Percentiles rank a stretch among this genome's conserved stretches.
Conservation (phyloP, 139 green algal genomes). For the Marvania coccoides region DNA sequence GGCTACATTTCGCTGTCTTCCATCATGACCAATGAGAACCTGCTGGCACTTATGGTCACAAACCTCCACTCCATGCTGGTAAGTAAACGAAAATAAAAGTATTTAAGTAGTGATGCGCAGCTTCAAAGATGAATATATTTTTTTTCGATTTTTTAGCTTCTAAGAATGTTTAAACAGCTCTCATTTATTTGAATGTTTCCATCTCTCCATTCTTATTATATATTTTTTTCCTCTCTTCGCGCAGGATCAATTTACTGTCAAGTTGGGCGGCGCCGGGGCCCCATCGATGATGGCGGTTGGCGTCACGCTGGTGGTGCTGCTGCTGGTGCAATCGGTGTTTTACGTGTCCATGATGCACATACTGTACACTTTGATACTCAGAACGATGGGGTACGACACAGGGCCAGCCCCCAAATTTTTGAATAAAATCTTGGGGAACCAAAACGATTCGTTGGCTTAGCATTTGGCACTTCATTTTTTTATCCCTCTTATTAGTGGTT, state of each 20-base stretch:
- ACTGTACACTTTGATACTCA: slow-evolving; percentile 59
- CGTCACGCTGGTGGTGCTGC: slow-evolving; percentile 46
- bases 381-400: slow-evolving; percentile 15
- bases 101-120: not conserved
- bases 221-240: not conserved
- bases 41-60: slow-evolving; percentile 56
- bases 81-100: not conserved
- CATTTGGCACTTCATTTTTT: no score
- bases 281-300: slow-evolving; percentile 40
- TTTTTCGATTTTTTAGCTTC: not conserved
- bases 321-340: slow-evolving; percentile 56
- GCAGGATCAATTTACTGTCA: slow-evolving; percentile 55
- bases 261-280: slow-evolving; percentile 40
- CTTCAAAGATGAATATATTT: not conserved
- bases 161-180: not conserved
- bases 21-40: slow-evolving; percentile 70
- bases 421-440: not conserved
- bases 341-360: slow-evolving; percentile 67
- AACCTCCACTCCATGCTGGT: slow-evolving; percentile 71
- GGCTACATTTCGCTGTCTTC: slow-evolving; percentile 52
- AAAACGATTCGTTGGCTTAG: no score
- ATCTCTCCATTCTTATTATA: not conserved
- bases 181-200: not conserved
- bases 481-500: no score
- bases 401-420: not conserved